Base-by-base conservation (phyloP, 2,329 filamentous ascomycete species). In the Intubia oerlemansii region DNA sequence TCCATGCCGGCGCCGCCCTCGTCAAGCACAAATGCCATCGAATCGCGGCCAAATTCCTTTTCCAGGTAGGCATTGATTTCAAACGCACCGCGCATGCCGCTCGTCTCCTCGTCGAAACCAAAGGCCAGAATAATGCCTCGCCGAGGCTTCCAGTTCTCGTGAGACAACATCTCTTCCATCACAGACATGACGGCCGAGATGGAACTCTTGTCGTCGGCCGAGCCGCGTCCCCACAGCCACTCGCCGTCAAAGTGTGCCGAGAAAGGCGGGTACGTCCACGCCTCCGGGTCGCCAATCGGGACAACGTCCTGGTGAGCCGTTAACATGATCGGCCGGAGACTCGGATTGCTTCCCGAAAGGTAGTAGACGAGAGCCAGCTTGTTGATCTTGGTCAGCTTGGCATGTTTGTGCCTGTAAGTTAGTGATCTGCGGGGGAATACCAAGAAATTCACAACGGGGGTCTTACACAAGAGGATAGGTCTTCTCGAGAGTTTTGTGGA, bases 251-350 rank as follows among this genome's bases (percentile, higher is more conserved):
- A 72, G 36, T 54, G 40, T 7, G 63, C 66, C n/a, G 55, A 56
- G 38, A 61, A 74, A 0, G 68, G 68, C 1, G 64, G 60, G 43
- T 72, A 47, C 0, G 56, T 66, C 68, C 67, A 74, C 23, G 60
- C 50, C 0, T 58, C 62, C 5, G 59, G 50, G 5, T 56, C 50
- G 3, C 53, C 52, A 0, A 67, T 65, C 2, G 66, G 66, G 3
- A 75, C 67, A 7, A 69, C 65, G 41, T 74, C 69, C 41, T 71
- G 65, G 42, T 73, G 68, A 2, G 66, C 67, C 52, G 69, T 63
- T 21, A 74, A 48, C 14, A 73, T 46, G 4, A 59, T 56, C 0
- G 66, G 66, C 43, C 62, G 65, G 21, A 67, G 44, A 2, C 40
- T 42, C 3, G 44, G 34, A 20, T 68, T 49, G 6, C 48, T 52